A percentile compares a stretch with the other conserved stretches of the same genome.
Conservation (phyloP, 371 early-diverging fungal species). For the Cokeromyces recurvatus region DNA sequence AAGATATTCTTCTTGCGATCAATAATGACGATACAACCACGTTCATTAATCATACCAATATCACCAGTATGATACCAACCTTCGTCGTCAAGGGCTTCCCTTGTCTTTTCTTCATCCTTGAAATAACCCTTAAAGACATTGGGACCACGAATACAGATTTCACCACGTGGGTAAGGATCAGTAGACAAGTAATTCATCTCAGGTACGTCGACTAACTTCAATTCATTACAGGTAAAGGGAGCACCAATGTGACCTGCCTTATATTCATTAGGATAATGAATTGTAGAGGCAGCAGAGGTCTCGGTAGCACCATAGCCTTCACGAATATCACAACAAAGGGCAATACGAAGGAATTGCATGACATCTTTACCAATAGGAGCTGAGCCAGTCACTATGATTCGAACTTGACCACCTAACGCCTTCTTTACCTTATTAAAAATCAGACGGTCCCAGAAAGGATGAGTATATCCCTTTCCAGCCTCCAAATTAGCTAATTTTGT, state of each 20-base stretch:
- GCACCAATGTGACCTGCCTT: constrained; percentile 75
- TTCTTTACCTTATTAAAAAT: constrained; percentile 82
- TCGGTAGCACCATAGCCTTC: constrained; percentile 96
- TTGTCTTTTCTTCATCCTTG: constrained; percentile 83
- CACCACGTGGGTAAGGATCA: constrained; percentile 87
- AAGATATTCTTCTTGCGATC: constrained; percentile 98
- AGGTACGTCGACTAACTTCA: constrained; percentile 88
- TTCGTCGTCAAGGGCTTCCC: constrained; percentile 73
- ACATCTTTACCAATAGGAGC: constrained; percentile 91
- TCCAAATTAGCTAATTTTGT: constrained; percentile 58
- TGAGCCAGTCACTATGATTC: constrained; percentile 74
- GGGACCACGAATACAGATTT: constrained; percentile 86
- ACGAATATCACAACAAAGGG: constrained; percentile 59
- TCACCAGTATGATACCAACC: constrained; percentile 94
- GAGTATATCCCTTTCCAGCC: constrained; percentile 58
- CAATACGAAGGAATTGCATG: constrained; percentile 84
- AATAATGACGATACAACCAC: constrained; percentile 72
- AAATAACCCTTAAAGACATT: constrained; percentile 77
- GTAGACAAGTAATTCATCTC: constrained; percentile 81
- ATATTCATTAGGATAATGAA: constrained; percentile 46
- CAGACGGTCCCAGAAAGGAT: constrained; percentile 84
- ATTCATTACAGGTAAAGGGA: constrained; percentile 55
- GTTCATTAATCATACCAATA: constrained; percentile 74
- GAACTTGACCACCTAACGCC: constrained; percentile 88
- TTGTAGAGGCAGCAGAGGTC: constrained; percentile 58